A percentile compares a stretch with the other conserved stretches of the same genome.
These are phyloP conservation scores for Boletellus sp. DNA, from an alignment of 768 basidiomycete genomes.

Conservation along the genomic window DNA sequence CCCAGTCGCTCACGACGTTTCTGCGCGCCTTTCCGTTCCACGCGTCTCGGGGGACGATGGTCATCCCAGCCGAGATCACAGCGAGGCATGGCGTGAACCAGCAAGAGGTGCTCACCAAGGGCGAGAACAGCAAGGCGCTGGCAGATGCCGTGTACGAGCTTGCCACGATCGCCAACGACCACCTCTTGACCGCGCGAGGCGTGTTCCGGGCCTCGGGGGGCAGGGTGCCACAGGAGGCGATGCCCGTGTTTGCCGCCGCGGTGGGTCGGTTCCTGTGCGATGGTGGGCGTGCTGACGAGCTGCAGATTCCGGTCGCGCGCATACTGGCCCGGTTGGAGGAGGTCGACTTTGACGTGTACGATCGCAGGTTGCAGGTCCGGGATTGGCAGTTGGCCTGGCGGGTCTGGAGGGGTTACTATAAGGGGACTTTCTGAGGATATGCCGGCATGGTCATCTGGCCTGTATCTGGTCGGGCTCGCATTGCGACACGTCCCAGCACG, in stretches of 20 bases:
- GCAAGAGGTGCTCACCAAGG: conserved; percentile 70
- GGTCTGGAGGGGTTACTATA: conserved; percentile 56
- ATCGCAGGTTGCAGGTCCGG: conserved; percentile 55
- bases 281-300: conserved; percentile 1
- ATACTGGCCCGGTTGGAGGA: conserved; percentile 66
- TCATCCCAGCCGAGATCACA: conserved; percentile 80
- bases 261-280: conserved; percentile 41
- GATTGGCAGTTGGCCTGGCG: conserved; percentile 80
- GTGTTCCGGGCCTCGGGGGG: conserved; percentile 57
- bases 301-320: conserved; percentile 62
- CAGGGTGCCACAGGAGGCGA: conserved; percentile 52
- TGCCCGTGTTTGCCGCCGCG: conserved; percentile 70
- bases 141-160: conserved; percentile 82
- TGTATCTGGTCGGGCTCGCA: conserved; percentile 1
- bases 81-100: conserved; percentile 74
- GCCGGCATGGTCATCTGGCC: conserved; percentile 29
- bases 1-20: conserved; percentile 67
- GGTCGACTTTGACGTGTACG: conserved; percentile 69
- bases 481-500: neutral
- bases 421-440: conserved; percentile 34
- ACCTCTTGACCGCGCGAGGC: conserved; percentile 68
- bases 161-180: conserved; percentile 77
- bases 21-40: conserved; percentile 78
- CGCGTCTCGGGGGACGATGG: conserved; percentile 62
- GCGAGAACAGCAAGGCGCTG: conserved; percentile 51